Evolutionary conservation across 768 basidiomycete genomes (phyloP).

Genomic region (Lyophyllum atratum): DNA sequence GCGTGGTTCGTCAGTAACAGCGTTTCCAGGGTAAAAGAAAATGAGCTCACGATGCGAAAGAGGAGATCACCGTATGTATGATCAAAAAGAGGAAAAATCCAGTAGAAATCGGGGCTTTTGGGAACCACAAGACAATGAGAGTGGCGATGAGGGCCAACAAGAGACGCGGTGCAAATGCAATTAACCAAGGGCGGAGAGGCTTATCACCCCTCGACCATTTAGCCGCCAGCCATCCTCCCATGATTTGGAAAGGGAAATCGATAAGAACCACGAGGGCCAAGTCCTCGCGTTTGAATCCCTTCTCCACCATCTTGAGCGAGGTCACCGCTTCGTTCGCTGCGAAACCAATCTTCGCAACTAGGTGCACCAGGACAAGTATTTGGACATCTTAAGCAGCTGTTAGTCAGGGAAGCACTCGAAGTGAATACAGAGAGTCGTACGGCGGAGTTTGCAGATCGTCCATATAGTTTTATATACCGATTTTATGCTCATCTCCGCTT

Average conservation of each 20-base stretch:
- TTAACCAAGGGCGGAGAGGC: constrained; percentile 85
- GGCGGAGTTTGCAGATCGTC: constrained; percentile 87
- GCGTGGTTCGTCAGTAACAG: not conserved
- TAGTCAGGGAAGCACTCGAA: not conserved
- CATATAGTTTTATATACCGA: constrained; percentile 94
- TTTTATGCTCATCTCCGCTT: constrained; percentile 87
- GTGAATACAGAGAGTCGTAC: constrained; percentile 44
- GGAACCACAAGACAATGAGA: constrained; percentile 83
- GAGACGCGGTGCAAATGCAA: constrained; percentile 88
- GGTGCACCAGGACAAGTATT: constrained; percentile 79
- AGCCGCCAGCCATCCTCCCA: constrained; percentile 93
- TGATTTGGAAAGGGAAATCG: constrained; percentile 97
- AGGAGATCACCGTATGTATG: constrained; percentile 77
- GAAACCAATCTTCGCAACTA: constrained; percentile 93
- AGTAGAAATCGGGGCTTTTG: constrained; percentile 67
- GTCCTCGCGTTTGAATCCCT: constrained; percentile 94
- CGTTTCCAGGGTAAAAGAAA: not conserved
- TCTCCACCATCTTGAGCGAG: constrained; percentile 93
- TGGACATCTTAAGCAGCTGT: constrained; percentile 72
- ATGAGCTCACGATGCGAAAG: constrained; percentile 83
- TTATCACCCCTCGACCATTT: constrained; percentile 84
- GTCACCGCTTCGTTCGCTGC: constrained; percentile 92
- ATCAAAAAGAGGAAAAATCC: constrained; percentile 84
- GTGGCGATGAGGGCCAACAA: constrained; percentile 71
- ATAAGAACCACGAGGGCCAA: constrained; percentile 93